These are phyloP conservation scores for Pestalotiopsis sp. DNA, from an alignment of 2,329 filamentous ascomycete genomes.

Conservation along the genomic window DNA sequence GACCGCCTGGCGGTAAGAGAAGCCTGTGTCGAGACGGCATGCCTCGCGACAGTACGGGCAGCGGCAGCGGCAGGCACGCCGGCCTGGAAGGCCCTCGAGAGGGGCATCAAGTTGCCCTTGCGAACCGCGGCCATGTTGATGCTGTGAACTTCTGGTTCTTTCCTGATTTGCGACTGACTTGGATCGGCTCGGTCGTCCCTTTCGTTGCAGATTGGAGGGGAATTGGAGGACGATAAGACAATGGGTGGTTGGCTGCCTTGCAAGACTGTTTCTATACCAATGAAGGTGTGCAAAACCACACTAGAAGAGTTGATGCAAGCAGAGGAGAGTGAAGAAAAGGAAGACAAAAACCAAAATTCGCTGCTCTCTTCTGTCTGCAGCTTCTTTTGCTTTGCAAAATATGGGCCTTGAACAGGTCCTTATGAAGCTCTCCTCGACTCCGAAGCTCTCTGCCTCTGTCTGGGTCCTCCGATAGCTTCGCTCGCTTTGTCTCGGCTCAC, in stretches of 20 bases:
- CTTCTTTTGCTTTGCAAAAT: background rate
- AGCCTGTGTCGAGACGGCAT: constrained; percentile 14
- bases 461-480: constrained; percentile 14
- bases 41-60: background rate
- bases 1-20: constrained; percentile 15
- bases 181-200: background rate
- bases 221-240: background rate
- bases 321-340: background rate
- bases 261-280: background rate
- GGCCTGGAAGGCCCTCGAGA: constrained; percentile 22
- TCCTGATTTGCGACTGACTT: background rate
- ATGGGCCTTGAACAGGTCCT: background rate
- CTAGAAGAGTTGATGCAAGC: background rate
- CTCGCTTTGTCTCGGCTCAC: constrained; percentile 20
- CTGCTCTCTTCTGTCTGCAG: background rate
- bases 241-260: background rate
- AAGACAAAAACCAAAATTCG: background rate
- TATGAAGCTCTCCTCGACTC: constrained; percentile 1
- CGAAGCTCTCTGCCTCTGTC: no score
- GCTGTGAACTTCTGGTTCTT: background rate
- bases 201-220: background rate
- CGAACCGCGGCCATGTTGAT: constrained; percentile 23
- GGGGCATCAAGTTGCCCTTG: constrained; percentile 16
- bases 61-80: constrained; percentile 4
- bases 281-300: background rate